Conservation (phyloP, 140 eudicot genomes). For the Anethum foeniculum region DNA sequence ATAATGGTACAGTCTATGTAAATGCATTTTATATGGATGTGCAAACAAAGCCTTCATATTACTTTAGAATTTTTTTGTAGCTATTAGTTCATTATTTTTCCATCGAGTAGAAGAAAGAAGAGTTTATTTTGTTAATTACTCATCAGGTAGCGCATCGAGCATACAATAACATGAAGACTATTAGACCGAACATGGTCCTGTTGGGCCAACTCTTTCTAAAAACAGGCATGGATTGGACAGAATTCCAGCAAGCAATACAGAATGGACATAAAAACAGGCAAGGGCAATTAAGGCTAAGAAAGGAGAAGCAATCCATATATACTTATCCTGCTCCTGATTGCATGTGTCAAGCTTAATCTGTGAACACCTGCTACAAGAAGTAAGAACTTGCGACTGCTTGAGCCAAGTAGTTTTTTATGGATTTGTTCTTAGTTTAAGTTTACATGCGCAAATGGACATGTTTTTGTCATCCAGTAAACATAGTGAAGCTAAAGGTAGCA, state of each 20-base stretch:
- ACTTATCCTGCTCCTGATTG: constrained; percentile 94
- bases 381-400: not conserved
- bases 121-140: not conserved
- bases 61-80: not conserved
- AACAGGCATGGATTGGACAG: constrained; percentile 65
- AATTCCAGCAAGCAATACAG: constrained; percentile 52
- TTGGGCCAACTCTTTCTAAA: constrained; percentile 67
- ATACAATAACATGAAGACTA: constrained; percentile 70
- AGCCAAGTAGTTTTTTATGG: not conserved
- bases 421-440: not conserved
- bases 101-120: not conserved
- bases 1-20: not conserved
- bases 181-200: constrained; percentile 76
- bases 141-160: constrained; percentile 76
- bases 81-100: not conserved
- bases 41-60: too few relatives aligned
- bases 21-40: not conserved
- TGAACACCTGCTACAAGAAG: not conserved
- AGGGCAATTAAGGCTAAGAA: constrained; percentile 67
- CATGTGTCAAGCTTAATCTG: constrained; percentile 52
- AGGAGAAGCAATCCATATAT: constrained; percentile 73
- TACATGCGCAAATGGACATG: not conserved
- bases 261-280: constrained; percentile 83
- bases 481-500: not conserved
- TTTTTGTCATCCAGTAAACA: not conserved